Conservation (phyloP, 768 basidiomycete genomes). For the Megacollybia marginata region DNA sequence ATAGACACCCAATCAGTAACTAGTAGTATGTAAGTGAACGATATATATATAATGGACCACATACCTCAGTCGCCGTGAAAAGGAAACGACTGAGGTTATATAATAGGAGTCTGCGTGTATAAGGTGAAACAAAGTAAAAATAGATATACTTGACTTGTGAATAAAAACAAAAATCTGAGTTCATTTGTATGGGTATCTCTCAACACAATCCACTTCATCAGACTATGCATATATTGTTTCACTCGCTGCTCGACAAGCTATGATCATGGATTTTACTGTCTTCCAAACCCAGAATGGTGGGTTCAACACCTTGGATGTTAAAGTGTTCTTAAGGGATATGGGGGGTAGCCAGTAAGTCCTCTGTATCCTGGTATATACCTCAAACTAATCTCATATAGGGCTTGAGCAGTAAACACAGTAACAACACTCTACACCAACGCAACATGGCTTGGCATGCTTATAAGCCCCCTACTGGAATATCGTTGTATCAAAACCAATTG, state of each 20-base stretch:
- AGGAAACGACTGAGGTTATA: too few species aligned
- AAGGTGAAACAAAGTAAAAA: too few species aligned
- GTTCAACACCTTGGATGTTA: conserved; percentile 7
- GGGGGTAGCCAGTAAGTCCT: conserved; percentile 7
- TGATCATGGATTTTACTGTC: conserved; percentile 11
- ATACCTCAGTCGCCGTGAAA: too few species aligned
- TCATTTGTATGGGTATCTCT: too few species aligned
- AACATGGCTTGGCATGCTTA: conserved; percentile 3
- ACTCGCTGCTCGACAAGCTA: conserved; percentile 7
- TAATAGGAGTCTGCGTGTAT: too few species aligned
- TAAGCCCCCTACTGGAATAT: conserved; percentile 14
- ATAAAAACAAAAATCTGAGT: too few species aligned
- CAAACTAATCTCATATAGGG: background rate
- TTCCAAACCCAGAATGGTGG: background rate
- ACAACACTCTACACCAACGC: conserved; percentile 10
- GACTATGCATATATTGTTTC: conserved; percentile 11
- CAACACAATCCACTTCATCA: too few species aligned
- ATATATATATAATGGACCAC: too few species aligned
- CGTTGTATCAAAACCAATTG: conserved; percentile 7
- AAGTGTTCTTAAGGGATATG: conserved; percentile 9
- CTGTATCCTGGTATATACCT: too few species aligned
- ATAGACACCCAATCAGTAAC: too few species aligned
- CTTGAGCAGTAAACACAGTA: conserved; percentile 6
- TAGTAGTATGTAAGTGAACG: too few species aligned
- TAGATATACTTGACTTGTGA: too few species aligned